Percentiles rank a stretch among this genome's conserved stretches.
Conservation (phyloP, 2,329 filamentous ascomycete genomes). For the Pseudogymnoascus sp. region DNA sequence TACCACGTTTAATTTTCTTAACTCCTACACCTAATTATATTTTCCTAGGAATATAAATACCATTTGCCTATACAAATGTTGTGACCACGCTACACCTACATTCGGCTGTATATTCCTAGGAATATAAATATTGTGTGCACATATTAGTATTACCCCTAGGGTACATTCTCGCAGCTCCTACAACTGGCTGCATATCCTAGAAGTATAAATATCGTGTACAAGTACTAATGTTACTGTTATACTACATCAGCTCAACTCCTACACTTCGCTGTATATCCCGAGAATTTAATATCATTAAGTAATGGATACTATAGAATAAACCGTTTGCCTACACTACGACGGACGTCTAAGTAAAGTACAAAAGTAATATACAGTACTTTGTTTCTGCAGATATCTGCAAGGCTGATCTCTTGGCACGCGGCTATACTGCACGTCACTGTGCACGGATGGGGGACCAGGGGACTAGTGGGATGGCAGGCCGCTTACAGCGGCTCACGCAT, state of each 20-base stretch:
- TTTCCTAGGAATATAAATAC: not conserved
- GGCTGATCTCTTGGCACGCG: conserved; percentile 1
- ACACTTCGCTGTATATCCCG: too few species aligned
- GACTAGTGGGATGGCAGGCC: not conserved
- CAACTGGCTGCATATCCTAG: too few species aligned
- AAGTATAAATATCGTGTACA: too few species aligned
- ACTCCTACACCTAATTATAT: not conserved
- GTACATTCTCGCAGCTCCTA: too few species aligned
- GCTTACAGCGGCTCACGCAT: not conserved
- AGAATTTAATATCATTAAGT: not conserved
- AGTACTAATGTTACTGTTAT: too few species aligned
- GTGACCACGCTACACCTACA: not conserved
- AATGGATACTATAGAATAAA: not conserved
- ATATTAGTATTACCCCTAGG: too few species aligned
- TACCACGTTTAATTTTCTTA: not conserved
- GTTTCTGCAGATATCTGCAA: not conserved
- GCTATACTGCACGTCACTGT: not conserved
- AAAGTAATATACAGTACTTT: not conserved
- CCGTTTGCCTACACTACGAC: not conserved
- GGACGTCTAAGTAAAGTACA: not conserved
- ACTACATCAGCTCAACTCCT: too few species aligned
- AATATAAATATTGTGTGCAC: not conserved
- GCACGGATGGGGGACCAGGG: not conserved
- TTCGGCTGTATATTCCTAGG: not conserved
- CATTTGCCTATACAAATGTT: not conserved